Base-by-base conservation (phyloP, 108 stramenopile species). In the Fragilaria crotonensis region DNA sequence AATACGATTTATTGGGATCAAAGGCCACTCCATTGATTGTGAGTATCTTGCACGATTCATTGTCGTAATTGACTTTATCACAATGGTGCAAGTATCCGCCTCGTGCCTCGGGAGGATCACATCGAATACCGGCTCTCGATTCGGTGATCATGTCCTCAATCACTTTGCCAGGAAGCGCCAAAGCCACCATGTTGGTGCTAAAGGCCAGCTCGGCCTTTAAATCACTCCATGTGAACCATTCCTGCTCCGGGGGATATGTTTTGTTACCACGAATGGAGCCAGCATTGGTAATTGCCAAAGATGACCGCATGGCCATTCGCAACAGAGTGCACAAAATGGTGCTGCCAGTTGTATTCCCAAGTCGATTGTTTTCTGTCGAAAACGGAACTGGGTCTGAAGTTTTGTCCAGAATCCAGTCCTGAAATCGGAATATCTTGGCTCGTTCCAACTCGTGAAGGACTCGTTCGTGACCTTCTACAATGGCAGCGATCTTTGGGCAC, bases 161-260 rank as follows among this genome's bases (percentile, higher is more conserved):
- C 3, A 80, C 66, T 11, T 28, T 51, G 7, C 79, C 75, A 4
- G 73, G 73, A 11, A 80, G 46, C 19, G 31, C 18, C 14, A 70
- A 20, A 7, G 60, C 48, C 25, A 64, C 41, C 36, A 80, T 30
- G 25, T 45, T 29, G 17, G 62, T 69, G 0, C 62, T 52, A 47
- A 80, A 80, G 0, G 73, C 70, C 5, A 80, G 29, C 48, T 75
- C 79, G 2, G 71, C 26, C 46, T 73, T 68, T 18, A 80, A 63
- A 73, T 80, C 79, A 7, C 48, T 33, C 53, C 62, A 71, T 3
- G 72, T 70, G 49, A 80, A 70, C 60, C 57, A 58, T 30, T 54
- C 68, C 11, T 55, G 54, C 1, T 61, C 54, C n/a, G n/a, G n/a
- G n/a, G n/a, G n/a, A 48, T 76, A 80, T 11, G 27, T 46, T 21